These are phyloP conservation scores for Phytophthora sp. DNA, from an alignment of 352 stramenopile species.

Conservation along the genomic window DNA sequence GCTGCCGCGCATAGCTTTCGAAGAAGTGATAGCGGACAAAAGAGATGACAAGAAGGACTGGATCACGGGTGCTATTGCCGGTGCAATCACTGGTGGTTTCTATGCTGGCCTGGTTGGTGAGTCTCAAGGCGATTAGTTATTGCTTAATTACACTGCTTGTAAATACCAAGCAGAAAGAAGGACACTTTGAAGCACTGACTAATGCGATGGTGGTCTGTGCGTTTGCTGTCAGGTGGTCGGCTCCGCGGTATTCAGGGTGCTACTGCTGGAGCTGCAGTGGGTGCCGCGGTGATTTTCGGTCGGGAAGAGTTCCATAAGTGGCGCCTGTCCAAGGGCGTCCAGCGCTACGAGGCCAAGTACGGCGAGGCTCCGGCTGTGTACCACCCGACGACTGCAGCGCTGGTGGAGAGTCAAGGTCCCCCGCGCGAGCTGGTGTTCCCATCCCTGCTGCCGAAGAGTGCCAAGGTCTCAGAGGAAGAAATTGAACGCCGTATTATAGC, in stretches of 20 bases:
- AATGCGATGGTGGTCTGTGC: too few species aligned
- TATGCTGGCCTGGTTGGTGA: slow-evolving; percentile 72
- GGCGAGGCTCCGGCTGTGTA: slow-evolving; percentile 65
- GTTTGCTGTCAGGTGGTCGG: slow-evolving; percentile 53
- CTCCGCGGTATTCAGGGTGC: slow-evolving; percentile 74
- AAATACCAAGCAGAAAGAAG: background rate
- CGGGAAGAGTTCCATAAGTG: slow-evolving; percentile 80
- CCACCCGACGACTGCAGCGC: slow-evolving; percentile 61
- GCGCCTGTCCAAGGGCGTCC: slow-evolving; percentile 73
- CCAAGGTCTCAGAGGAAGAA: slow-evolving; percentile 79
- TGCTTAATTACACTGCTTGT: background rate
- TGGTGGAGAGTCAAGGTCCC: slow-evolving; percentile 70
- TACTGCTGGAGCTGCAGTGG: slow-evolving; percentile 61
- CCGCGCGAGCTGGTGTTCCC: slow-evolving; percentile 65
- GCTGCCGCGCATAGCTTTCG: slow-evolving; percentile 52
- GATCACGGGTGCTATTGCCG: slow-evolving; percentile 57
- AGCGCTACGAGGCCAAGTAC: slow-evolving; percentile 86
- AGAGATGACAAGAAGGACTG: slow-evolving; percentile 61
- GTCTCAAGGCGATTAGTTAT: slow-evolving; percentile 16
- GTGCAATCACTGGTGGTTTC: slow-evolving; percentile 74
- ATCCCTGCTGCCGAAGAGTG: slow-evolving; percentile 69
- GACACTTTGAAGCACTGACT: too few species aligned
- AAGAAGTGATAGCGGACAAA: slow-evolving; percentile 82
- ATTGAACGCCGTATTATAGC: slow-evolving; percentile 77
- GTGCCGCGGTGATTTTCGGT: slow-evolving; percentile 65